A percentile compares a stretch with the other conserved stretches of the same genome.
Evolutionary conservation across 495 filamentous ascomycete species (phyloP).

Genomic region (Penicillium herquei): DNA sequence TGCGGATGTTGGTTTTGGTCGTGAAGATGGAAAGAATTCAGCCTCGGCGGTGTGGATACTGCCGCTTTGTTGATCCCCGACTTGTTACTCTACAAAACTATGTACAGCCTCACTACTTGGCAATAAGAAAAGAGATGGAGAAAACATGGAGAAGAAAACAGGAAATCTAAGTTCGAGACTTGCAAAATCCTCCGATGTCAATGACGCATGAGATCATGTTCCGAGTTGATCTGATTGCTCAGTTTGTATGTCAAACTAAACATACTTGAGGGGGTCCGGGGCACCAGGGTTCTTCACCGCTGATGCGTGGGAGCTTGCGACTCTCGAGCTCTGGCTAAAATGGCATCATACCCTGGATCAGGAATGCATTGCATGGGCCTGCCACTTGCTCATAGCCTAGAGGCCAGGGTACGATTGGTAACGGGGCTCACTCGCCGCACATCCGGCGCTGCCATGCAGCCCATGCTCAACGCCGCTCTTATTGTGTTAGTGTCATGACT

Average conservation of each 20-base stretch:
- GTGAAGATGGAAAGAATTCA: constrained; percentile 31
- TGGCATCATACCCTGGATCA: constrained; percentile 3
- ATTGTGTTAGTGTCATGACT: constrained; percentile 10
- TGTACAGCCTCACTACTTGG: too few species aligned
- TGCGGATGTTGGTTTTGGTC: constrained; percentile 8
- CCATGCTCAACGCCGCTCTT: constrained; percentile 9
- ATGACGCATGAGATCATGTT: background rate
- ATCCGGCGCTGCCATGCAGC: constrained; percentile 6
- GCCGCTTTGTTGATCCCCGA: constrained; percentile 9
- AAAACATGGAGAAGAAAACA: background rate
- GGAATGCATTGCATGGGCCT: background rate
- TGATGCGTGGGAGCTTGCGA: constrained; percentile 11
- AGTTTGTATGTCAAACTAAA: constrained; percentile 9
- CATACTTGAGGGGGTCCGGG: constrained; percentile 1
- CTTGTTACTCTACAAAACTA: background rate
- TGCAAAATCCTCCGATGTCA: background rate
- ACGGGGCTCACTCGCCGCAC: background rate
- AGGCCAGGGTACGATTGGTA: constrained; percentile 1
- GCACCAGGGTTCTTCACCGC: constrained; percentile 14
- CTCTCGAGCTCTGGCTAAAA: constrained; percentile 3
- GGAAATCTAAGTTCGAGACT: background rate
- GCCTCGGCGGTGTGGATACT: constrained; percentile 31
- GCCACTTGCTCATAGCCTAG: background rate
- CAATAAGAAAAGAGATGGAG: background rate
- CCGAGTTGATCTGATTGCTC: constrained; percentile 10